Evolutionary conservation across 352 stramenopile genomes (phyloP).

Genomic region (Phytophthora aleatoria): DNA sequence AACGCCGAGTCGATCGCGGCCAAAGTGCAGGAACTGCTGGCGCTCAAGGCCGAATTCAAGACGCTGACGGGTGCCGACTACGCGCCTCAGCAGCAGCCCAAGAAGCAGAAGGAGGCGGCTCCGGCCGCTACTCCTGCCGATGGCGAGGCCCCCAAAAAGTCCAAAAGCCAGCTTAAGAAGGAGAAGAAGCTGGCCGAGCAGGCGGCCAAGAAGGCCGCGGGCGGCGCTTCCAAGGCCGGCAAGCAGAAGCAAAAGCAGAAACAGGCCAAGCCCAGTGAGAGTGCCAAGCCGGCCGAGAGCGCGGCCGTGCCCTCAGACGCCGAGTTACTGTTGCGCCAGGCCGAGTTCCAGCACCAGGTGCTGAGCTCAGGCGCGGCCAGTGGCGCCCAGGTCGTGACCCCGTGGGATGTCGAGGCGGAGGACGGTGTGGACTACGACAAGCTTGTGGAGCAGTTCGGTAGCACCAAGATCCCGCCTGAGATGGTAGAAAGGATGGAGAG

Average conservation of each 20-base stretch:
- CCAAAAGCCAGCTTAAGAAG: conserved; percentile 90
- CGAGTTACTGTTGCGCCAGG: conserved; percentile 74
- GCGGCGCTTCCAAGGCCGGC: conserved; percentile 33
- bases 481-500: conserved; percentile 96
- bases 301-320: conserved; percentile 57
- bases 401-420: conserved; percentile 94
- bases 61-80: conserved; percentile 75
- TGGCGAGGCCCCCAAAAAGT: conserved; percentile 49
- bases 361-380: conserved; percentile 50
- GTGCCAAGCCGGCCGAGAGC: conserved; percentile 66
- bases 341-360: conserved; percentile 75
- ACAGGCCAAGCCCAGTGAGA: conserved; percentile 74
- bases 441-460: conserved; percentile 98
- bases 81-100: conserved; percentile 44
- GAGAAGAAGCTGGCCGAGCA: conserved; percentile 85
- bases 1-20: conserved; percentile 48
- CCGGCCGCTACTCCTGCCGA: conserved; percentile 18
- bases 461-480: conserved; percentile 91
- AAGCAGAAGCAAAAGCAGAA: conserved; percentile 53
- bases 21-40: conserved; percentile 65
- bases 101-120: conserved; percentile 43
- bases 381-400: conserved; percentile 88
- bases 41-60: conserved; percentile 86
- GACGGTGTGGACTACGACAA: conserved; percentile 99
- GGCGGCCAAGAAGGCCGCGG: conserved; percentile 57